Conservation (phyloP, 2,329 filamentous ascomycete genomes). For the Colletotrichum liaoningense region DNA sequence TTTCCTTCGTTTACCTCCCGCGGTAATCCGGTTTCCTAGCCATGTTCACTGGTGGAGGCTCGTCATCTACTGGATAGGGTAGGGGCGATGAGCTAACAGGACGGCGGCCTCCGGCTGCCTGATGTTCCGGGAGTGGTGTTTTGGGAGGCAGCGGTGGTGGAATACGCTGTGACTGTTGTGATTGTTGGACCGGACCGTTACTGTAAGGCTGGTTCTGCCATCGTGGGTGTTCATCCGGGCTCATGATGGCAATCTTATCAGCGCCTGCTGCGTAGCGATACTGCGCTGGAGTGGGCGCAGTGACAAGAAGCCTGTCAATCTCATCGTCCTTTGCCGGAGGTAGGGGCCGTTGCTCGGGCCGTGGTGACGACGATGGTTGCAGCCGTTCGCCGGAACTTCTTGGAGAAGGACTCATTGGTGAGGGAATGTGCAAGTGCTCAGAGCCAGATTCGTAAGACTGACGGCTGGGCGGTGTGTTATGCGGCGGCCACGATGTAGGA, state of each 20-base stretch:
- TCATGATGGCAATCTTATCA: constrained; percentile 76
- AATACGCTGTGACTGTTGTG: constrained; percentile 45
- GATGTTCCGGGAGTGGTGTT: constrained; percentile 73
- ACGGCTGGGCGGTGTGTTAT: constrained; percentile 53
- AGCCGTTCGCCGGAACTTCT: constrained; percentile 62
- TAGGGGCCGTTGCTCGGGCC: constrained; percentile 44
- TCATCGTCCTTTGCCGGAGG: constrained; percentile 51
- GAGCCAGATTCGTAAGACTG: constrained; percentile 68
- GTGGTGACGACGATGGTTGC: constrained; percentile 45
- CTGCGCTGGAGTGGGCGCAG: constrained; percentile 68
- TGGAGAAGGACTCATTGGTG: constrained; percentile 53
- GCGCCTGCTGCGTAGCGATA: constrained; percentile 68
- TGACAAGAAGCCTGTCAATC: constrained; percentile 65
- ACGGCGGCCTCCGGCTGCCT: constrained; percentile 47
- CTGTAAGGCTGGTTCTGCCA: constrained; percentile 45
- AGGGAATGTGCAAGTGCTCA: constrained; percentile 59
- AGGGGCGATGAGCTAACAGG: constrained; percentile 52
- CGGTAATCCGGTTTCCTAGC: constrained; percentile 84
- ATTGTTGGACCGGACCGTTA: constrained; percentile 33
- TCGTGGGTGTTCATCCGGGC: constrained; percentile 68
- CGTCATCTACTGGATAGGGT: constrained; percentile 83
- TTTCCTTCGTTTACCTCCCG: constrained; percentile 51
- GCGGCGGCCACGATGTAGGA: constrained; percentile 51
- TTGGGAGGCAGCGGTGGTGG: constrained; percentile 83
- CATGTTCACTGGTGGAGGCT: constrained; percentile 88